Evolutionary conservation across 805 yeast species (phyloP).

Genomic region (Candida maris): DNA sequence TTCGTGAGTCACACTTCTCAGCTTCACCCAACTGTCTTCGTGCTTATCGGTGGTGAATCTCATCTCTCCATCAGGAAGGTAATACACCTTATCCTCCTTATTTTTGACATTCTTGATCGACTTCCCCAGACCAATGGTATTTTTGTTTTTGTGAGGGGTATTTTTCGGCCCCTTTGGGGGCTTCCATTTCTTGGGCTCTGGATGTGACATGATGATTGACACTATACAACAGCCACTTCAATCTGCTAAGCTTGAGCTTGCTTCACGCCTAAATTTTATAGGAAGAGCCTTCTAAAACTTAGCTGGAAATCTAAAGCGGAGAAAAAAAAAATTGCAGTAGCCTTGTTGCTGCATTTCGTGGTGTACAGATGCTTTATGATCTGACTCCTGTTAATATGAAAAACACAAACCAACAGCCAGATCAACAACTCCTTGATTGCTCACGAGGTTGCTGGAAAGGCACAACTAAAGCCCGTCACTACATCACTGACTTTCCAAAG

Average conservation of each 20-base stretch:
- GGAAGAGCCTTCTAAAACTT: slow-evolving; percentile 2
- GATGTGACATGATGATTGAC: slow-evolving; percentile 37
- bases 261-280: neutral
- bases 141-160: slow-evolving; percentile 76
- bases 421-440: too few relatives aligned
- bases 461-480: too few relatives aligned
- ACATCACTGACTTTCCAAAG: too few relatives aligned
- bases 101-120: slow-evolving; percentile 72
- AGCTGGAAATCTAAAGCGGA: slow-evolving; percentile 7
- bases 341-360: too few relatives aligned
- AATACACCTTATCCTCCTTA: slow-evolving; percentile 64
- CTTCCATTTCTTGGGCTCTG: slow-evolving; percentile 69
- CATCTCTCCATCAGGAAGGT: slow-evolving; percentile 81
- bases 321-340: too few relatives aligned
- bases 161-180: slow-evolving; percentile 94
- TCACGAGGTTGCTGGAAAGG: too few relatives aligned
- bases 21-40: slow-evolving; percentile 84
- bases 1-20: slow-evolving; percentile 94
- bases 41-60: slow-evolving; percentile 82
- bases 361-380: too few relatives aligned
- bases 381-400: too few relatives aligned
- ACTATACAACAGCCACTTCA: neutral
- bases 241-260: slow-evolving; percentile 2
- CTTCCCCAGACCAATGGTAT: slow-evolving; percentile 81
- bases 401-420: too few relatives aligned